Conservation (phyloP, 805 yeast species). For the Schwanniomyces vanrijiae region DNA sequence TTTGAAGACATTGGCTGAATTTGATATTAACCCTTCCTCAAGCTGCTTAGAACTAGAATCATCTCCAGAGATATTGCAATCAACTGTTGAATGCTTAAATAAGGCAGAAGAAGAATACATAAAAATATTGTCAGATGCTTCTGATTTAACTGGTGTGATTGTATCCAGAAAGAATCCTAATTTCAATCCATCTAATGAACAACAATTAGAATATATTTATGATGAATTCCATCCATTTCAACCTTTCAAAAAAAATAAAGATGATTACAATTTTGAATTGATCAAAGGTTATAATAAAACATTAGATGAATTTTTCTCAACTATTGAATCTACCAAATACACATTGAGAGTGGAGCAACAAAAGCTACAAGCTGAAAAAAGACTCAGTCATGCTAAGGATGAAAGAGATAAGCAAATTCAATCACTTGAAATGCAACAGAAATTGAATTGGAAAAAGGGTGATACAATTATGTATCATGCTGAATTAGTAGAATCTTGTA, state of each 20-base stretch:
- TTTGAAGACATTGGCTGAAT: conserved; percentile 50
- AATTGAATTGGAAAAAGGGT: conserved; percentile 65
- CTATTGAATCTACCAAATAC: conserved; percentile 78
- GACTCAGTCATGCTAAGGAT: conserved; percentile 69
- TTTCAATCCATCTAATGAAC: conserved; percentile 36
- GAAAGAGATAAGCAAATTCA: conserved; percentile 74
- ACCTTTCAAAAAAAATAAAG: conserved; percentile 43
- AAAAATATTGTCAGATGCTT: conserved; percentile 29
- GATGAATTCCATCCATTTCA: conserved; percentile 72
- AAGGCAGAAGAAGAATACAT: conserved; percentile 47
- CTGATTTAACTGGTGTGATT: conserved; percentile 56
- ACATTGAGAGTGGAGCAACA: conserved; percentile 74
- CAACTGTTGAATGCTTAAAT: conserved; percentile 42
- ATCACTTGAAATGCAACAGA: conserved; percentile 62
- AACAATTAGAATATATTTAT: conserved; percentile 48
- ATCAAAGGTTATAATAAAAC: conserved; percentile 75
- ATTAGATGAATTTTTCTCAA: conserved; percentile 80
- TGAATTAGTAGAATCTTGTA: conserved; percentile 70
- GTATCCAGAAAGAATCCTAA: conserved; percentile 59
- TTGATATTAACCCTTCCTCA: conserved; percentile 48
- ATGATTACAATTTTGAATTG: conserved; percentile 36
- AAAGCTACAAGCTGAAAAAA: conserved; percentile 70
- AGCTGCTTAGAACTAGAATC: conserved; percentile 28
- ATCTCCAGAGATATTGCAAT: conserved; percentile 26
- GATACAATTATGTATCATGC: conserved; percentile 69